Conservation (phyloP, 1,139 yeast genomes). For the Blastobotrys apis region DNA sequence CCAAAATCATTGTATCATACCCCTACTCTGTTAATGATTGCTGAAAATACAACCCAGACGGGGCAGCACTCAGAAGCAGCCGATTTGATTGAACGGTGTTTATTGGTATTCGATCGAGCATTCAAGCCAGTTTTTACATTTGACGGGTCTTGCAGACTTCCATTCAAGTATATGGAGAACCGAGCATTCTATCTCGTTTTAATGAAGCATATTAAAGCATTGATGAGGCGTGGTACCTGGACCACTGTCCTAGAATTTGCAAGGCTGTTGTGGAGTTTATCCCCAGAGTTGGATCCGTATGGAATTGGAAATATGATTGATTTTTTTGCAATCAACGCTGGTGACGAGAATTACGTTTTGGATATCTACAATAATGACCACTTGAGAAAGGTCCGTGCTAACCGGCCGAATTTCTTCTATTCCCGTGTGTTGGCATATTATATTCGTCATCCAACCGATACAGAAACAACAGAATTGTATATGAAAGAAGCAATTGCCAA, state of each 20-base stretch:
- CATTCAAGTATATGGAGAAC: slow-evolving; percentile 70
- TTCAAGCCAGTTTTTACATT: slow-evolving; percentile 48
- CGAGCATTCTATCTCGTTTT: slow-evolving; percentile 72
- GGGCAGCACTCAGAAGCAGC: slow-evolving; percentile 51
- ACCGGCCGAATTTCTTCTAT: slow-evolving; percentile 67
- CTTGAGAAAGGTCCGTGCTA: slow-evolving; percentile 39
- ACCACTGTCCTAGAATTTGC: slow-evolving; percentile 73
- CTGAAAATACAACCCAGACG: slow-evolving; percentile 68
- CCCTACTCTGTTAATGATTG: slow-evolving; percentile 74
- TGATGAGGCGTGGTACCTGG: slow-evolving; percentile 75
- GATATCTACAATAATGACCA: slow-evolving; percentile 41
- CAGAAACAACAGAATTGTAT: slow-evolving; percentile 44
- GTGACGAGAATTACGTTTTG: slow-evolving; percentile 58
- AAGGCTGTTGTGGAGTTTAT: slow-evolving; percentile 61
- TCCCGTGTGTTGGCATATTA: slow-evolving; percentile 62
- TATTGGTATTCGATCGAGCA: slow-evolving; percentile 74
- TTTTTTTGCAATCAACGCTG: slow-evolving; percentile 66
- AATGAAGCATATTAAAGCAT: slow-evolving; percentile 63
- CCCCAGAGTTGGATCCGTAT: slow-evolving; percentile 78
- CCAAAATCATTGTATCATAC: slow-evolving; percentile 65
- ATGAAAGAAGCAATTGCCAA: slow-evolving; percentile 48
- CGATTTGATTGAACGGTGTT: slow-evolving; percentile 66
- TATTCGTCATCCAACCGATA: slow-evolving; percentile 20
- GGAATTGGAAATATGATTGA: slow-evolving; percentile 83
- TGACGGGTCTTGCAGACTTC: slow-evolving; percentile 61